phyloP scores from a whole-genome alignment of 2,329 filamentous ascomycete species.

The Ophiostoma pallidulum region DNA sequence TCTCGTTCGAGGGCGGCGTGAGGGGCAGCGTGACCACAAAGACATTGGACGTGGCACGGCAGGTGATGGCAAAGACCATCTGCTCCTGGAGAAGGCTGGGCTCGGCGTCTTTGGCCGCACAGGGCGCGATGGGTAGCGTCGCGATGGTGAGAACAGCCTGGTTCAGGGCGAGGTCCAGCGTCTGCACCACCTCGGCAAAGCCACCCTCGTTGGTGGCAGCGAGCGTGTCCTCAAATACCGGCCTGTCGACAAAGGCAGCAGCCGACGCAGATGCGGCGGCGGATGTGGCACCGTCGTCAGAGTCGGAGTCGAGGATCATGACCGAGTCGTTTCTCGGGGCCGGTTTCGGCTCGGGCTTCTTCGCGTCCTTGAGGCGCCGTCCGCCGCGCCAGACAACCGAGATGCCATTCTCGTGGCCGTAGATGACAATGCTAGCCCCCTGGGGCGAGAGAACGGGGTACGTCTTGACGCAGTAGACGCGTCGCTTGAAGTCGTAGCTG shows the following conservation, averaged over 20 bases:
- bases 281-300: slow-evolving; percentile 36
- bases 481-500: slow-evolving; percentile 50
- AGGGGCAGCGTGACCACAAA: slow-evolving; percentile 51
- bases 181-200: slow-evolving; percentile 49
- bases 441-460: slow-evolving; percentile 55
- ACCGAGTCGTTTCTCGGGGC: slow-evolving; percentile 34
- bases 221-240: slow-evolving; percentile 45
- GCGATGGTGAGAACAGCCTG: slow-evolving; percentile 47
- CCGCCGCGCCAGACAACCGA: slow-evolving; percentile 55
- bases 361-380: slow-evolving; percentile 42
- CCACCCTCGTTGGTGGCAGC: slow-evolving; percentile 32
- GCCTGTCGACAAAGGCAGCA: slow-evolving; percentile 38
- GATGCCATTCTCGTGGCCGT: slow-evolving; percentile 54
- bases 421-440: slow-evolving; percentile 53
- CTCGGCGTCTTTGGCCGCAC: slow-evolving; percentile 39
- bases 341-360: slow-evolving; percentile 22
- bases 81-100: slow-evolving; percentile 43
- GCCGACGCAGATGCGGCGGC: slow-evolving; percentile 18
- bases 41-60: slow-evolving; percentile 42
- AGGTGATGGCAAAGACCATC: slow-evolving; percentile 53
- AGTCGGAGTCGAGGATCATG: slow-evolving; percentile 55
- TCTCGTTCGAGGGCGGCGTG: slow-evolving; percentile 50
- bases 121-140: slow-evolving; percentile 42
- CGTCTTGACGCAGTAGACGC: slow-evolving; percentile 49
- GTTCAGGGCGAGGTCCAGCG: slow-evolving; percentile 50